phyloP scores from a whole-genome alignment of 495 filamentous ascomycete species.

The Xeromyces bisporus region DNA sequence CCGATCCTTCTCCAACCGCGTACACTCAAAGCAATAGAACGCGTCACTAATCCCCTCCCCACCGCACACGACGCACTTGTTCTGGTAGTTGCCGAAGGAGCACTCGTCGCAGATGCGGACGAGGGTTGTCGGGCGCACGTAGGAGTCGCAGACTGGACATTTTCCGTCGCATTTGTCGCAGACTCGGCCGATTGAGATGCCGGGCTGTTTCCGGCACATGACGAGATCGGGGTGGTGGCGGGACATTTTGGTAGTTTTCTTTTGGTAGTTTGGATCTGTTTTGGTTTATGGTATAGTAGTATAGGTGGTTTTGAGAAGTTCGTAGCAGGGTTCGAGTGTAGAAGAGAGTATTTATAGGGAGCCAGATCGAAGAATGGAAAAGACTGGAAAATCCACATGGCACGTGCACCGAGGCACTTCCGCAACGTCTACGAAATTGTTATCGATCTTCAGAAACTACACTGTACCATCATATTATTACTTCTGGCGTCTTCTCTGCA shows the following conservation, averaged over 20 bases:
- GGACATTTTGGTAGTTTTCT: conserved; percentile 11
- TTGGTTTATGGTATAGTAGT: conserved; percentile 3
- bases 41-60: conserved; percentile 97
- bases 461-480: no score
- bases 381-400: no score
- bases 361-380: no score
- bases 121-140: conserved; percentile 93
- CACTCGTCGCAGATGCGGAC: conserved; percentile 99
- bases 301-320: no score
- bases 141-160: conserved; percentile 96
- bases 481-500: no score
- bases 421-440: no score
- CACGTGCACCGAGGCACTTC: conserved; percentile 5
- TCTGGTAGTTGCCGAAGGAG: conserved; percentile 98
- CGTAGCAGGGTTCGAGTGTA: no score
- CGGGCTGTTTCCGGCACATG: conserved; percentile 98
- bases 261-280: conserved; percentile 2
- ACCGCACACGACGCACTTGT: conserved; percentile 98
- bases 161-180: conserved; percentile 99
- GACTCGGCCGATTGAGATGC: conserved; percentile 95
- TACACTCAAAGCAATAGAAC: conserved; percentile 99
- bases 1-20: conserved; percentile 87
- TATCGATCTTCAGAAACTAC: no score
- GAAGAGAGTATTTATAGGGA: no score
- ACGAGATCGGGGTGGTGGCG: conserved; percentile 59